Conservation (phyloP, 345 rosid genomes). For the Anacardium occidentale region DNA sequence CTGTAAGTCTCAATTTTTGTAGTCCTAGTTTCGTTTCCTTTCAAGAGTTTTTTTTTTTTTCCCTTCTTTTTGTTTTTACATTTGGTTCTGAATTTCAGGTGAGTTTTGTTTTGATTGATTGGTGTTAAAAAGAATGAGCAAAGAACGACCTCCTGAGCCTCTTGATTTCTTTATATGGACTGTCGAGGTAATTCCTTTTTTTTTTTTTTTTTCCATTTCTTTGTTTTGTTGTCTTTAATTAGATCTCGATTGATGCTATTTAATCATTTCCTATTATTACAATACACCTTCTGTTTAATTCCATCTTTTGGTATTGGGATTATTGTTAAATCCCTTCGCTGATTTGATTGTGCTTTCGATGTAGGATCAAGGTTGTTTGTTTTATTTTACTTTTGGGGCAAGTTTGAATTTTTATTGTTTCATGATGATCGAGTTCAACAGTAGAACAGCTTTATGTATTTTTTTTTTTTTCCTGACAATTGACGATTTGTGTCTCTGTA, state of each 20-base stretch:
- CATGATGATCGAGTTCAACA: not conserved
- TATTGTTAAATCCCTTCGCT: too few species aligned
- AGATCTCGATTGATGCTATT: not conserved
- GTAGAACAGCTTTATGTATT: too few species aligned
- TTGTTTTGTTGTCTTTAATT: not conserved
- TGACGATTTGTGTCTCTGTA: not conserved
- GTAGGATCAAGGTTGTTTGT: not conserved
- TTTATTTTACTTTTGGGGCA: too few species aligned
- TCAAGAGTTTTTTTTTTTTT: not conserved
- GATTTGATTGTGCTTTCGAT: not conserved
- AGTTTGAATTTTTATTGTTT: not conserved
- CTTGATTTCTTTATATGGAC: constrained; percentile 99
- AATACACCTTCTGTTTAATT: not conserved
- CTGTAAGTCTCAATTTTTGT: not conserved
- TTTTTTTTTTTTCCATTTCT: not conserved
- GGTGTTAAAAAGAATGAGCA: constrained; percentile 49
- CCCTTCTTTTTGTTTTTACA: not conserved
- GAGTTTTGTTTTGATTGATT: constrained; percentile 18
- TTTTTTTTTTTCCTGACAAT: not conserved
- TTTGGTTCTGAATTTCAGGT: constrained; percentile 11
- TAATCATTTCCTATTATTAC: not conserved
- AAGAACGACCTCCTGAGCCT: constrained; percentile 83
- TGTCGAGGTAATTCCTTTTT: constrained; percentile 60
- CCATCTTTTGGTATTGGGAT: too few species aligned
- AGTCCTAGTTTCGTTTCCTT: not conserved